A percentile compares a stretch with the other conserved stretches of the same genome.
These are phyloP conservation scores for Neopestalotiopsis sp. DNA, from an alignment of 2,329 filamentous ascomycete species.

Conservation along the genomic window DNA sequence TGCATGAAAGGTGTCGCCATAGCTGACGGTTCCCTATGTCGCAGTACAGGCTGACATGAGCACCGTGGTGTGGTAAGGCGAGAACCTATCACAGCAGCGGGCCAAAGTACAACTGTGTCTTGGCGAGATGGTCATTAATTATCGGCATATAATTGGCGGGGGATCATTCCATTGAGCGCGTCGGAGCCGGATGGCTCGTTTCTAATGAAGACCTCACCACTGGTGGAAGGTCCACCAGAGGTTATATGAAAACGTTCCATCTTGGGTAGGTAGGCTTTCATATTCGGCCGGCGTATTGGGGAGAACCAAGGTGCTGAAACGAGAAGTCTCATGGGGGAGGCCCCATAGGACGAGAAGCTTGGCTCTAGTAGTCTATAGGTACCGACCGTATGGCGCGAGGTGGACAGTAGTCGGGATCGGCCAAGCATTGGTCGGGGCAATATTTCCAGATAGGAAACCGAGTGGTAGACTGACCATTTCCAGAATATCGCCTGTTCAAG, in stretches of 20 bases:
- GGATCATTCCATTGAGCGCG: background rate
- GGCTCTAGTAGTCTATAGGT: constrained; percentile 5
- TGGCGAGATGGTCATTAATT: background rate
- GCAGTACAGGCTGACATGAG: constrained; percentile 9
- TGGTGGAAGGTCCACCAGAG: constrained; percentile 8
- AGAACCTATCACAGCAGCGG: constrained; percentile 5
- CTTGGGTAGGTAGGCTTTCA: constrained; percentile 13
- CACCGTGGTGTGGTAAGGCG: background rate
- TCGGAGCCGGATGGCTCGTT: constrained; percentile 1
- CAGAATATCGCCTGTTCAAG: background rate
- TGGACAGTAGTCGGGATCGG: constrained; percentile 2
- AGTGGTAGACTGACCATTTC: constrained; percentile 4
- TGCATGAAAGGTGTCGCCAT: background rate
- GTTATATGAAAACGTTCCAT: constrained; percentile 14
- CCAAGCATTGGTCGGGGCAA: constrained; percentile 4
- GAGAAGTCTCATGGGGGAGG: constrained; percentile 7
- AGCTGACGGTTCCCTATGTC: background rate
- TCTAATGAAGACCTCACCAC: constrained; percentile 9
- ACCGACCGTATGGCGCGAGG: constrained; percentile 7
- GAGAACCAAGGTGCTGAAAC: background rate
- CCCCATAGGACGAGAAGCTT: background rate
- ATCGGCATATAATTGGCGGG: constrained; percentile 9
- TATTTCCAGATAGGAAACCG: constrained; percentile 18
- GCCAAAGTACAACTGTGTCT: background rate
- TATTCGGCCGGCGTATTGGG: constrained; percentile 8